Percentiles rank a stretch among this genome's conserved stretches.
phyloP scores from a whole-genome alignment of 345 rosid genomes.

The Boechera divaricarpa region DNA sequence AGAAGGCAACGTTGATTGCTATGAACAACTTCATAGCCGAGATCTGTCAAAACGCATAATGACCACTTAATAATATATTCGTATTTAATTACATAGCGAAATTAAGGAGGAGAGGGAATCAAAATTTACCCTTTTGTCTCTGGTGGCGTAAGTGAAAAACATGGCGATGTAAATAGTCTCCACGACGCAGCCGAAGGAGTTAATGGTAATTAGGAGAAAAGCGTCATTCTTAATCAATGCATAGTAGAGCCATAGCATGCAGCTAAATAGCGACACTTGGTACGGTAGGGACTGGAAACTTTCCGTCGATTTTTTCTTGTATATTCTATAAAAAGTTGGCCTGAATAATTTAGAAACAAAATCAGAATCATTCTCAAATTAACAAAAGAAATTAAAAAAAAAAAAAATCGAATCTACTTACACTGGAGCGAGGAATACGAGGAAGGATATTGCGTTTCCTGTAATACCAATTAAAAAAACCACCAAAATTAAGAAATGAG shows the following conservation, averaged over 20 bases:
- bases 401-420: conserved; percentile 49
- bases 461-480: conserved; percentile 15
- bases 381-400: background rate
- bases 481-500: background rate
- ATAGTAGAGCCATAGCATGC: conserved; percentile 91
- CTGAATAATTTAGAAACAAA: conserved; percentile 45
- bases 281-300: conserved; percentile 86
- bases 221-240: conserved; percentile 65
- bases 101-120: background rate
- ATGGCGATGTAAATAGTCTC: conserved; percentile 70
- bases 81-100: background rate
- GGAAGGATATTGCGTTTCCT: conserved; percentile 80
- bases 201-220: conserved; percentile 81
- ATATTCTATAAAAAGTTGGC: conserved; percentile 78
- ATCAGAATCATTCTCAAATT: background rate
- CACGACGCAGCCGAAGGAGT: conserved; percentile 74
- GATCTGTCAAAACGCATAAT: conserved; percentile 49
- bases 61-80: background rate
- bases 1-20: conserved; percentile 60
- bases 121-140: conserved; percentile 52
- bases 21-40: conserved; percentile 59
- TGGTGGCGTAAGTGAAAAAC: conserved; percentile 66
- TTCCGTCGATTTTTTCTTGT: conserved; percentile 72
- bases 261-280: conserved; percentile 83
- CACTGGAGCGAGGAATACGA: conserved; percentile 86